Evolutionary conservation across 1,139 yeast genomes (phyloP).

Genomic region (Sugiyamaella xylanicola): DNA sequence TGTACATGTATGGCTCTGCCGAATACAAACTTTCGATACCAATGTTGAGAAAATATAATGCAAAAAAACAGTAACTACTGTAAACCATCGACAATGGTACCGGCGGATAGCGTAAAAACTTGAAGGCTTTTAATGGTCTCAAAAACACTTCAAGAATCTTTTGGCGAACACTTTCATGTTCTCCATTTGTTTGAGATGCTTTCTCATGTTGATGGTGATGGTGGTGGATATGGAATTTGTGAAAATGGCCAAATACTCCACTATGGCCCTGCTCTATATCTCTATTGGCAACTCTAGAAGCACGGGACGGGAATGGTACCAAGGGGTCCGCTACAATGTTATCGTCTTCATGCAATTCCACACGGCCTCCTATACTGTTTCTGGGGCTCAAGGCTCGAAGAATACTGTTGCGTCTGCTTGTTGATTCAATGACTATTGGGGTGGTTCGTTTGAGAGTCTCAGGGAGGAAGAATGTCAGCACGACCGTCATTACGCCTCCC

Average conservation of each 20-base stretch:
- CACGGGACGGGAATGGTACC: slow-evolving; percentile 14
- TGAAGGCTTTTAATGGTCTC: slow-evolving; percentile 42
- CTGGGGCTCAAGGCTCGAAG: neutral
- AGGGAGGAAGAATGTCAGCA: slow-evolving; percentile 63
- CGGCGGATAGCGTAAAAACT: slow-evolving; percentile 59
- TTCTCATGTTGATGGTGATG: neutral
- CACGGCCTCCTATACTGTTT: neutral
- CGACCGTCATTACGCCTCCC: slow-evolving; percentile 55
- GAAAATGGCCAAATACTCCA: slow-evolving; percentile 8
- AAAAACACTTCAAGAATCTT: slow-evolving; percentile 29
- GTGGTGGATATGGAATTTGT: slow-evolving; percentile 7
- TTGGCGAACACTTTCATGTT: neutral
- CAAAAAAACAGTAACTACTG: slow-evolving; percentile 69
- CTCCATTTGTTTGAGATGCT: neutral
- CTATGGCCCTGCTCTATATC: slow-evolving; percentile 13
- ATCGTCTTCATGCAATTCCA: slow-evolving; percentile 8
- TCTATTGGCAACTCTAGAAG: slow-evolving; percentile 4
- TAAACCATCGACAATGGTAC: slow-evolving; percentile 64
- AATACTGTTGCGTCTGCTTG: slow-evolving; percentile 6
- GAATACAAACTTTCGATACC: slow-evolving; percentile 67
- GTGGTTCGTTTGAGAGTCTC: slow-evolving; percentile 56
- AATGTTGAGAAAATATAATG: slow-evolving; percentile 73
- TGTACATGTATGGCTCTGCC: slow-evolving; percentile 67
- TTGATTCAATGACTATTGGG: slow-evolving; percentile 8
- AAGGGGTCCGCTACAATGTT: slow-evolving; percentile 18